phyloP scores from a whole-genome alignment of 2,329 filamentous ascomycete species.

The Talaromyces sp. region DNA sequence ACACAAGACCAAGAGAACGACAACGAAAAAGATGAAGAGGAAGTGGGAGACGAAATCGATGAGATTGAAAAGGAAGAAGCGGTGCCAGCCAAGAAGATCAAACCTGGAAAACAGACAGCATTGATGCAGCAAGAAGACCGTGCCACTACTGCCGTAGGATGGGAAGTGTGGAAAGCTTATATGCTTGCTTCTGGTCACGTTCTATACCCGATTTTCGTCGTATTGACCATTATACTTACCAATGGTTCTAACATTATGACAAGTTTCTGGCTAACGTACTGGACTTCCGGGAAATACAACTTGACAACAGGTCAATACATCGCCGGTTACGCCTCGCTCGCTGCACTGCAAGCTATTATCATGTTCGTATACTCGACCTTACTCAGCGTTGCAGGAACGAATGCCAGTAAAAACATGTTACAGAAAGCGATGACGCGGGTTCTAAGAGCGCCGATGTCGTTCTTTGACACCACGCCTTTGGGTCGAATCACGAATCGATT shows the following conservation, averaged over 20 bases:
- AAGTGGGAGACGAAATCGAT: constrained; percentile 41
- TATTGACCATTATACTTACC: constrained; percentile 64
- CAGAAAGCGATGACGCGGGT: constrained; percentile 74
- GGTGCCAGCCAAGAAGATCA: constrained; percentile 35
- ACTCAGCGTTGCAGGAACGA: constrained; percentile 76
- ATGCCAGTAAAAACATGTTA: constrained; percentile 77
- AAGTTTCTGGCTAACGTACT: constrained; percentile 89
- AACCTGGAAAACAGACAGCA: constrained; percentile 35
- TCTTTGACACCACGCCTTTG: constrained; percentile 95
- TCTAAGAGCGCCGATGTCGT: constrained; percentile 69
- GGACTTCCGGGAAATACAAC: constrained; percentile 74
- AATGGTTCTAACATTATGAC: constrained; percentile 85
- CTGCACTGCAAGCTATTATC: constrained; percentile 65
- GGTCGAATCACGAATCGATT: constrained; percentile 96
- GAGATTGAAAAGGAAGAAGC: constrained; percentile 40
- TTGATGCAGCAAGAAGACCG: constrained; percentile 53
- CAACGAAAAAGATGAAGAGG: constrained; percentile 45
- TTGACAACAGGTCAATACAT: constrained; percentile 68
- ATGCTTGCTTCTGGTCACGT: constrained; percentile 68
- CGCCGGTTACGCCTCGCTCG: constrained; percentile 67
- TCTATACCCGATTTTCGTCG: constrained; percentile 59
- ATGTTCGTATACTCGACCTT: constrained; percentile 78
- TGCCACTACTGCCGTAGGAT: constrained; percentile 72
- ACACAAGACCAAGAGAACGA: constrained; percentile 57
- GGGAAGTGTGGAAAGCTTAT: constrained; percentile 76